Percentiles rank a stretch among this genome's conserved stretches.
Evolutionary conservation across 2,329 filamentous ascomycete species (phyloP).

Genomic region (Penicillium oxalicum): DNA sequence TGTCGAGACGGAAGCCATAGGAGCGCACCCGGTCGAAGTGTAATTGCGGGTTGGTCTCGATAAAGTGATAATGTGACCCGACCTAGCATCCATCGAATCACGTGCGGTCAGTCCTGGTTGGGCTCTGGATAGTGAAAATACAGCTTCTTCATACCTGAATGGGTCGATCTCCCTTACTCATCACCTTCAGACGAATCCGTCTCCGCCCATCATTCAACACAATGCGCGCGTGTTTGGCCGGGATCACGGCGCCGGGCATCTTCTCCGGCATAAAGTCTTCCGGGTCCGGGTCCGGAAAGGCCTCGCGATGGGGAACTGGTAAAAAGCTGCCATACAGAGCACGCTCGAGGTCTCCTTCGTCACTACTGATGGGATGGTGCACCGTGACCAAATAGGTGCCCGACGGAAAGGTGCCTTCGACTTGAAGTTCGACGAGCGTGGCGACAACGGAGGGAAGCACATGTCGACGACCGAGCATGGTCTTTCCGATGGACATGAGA

Average conservation of each 20-base stretch:
- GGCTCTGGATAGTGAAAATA: too few relatives aligned
- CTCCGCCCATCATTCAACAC: constrained; percentile 67
- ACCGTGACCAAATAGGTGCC: constrained; percentile 94
- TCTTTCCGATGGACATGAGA: constrained; percentile 85
- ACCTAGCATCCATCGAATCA: constrained; percentile 41
- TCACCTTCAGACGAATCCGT: constrained; percentile 69
- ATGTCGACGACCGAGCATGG: constrained; percentile 88
- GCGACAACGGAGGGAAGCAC: constrained; percentile 75
- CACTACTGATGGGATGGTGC: constrained; percentile 77
- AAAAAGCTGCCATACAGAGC: constrained; percentile 90
- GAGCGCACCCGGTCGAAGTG: constrained; percentile 78
- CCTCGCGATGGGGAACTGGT: constrained; percentile 62
- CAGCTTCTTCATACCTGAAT: constrained; percentile 59
- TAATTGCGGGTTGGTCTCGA: constrained; percentile 86
- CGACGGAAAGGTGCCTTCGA: constrained; percentile 86
- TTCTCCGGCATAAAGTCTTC: constrained; percentile 61
- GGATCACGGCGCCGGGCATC: constrained; percentile 73
- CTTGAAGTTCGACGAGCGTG: constrained; percentile 77
- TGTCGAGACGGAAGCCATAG: constrained; percentile 82
- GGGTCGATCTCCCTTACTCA: constrained; percentile 80
- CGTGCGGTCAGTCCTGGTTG: not conserved
- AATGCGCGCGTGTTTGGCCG: constrained; percentile 61
- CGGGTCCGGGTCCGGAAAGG: constrained; percentile 61
- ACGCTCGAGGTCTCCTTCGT: constrained; percentile 79
- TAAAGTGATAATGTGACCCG: constrained; percentile 92